Base-by-base conservation (phyloP, 1,284 basidiomycete species). In the Puccinia novopanici region DNA sequence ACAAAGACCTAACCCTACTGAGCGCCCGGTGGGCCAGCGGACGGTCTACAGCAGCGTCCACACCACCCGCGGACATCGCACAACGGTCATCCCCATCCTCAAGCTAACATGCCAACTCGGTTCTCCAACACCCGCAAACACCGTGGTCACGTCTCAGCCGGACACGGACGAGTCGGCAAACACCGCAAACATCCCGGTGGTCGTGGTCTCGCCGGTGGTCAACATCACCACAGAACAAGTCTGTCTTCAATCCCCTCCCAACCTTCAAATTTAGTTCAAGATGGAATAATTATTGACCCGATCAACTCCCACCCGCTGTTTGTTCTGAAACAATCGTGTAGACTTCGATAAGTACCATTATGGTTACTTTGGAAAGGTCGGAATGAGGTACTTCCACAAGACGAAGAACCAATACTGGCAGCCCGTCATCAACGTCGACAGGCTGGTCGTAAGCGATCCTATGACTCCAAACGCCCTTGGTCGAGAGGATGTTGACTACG, bases 201-300 rank as follows among this genome's bases (percentile, higher is more conserved):
- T 94, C 93, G 96, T 88, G 96, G 96, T 98, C 92, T 98, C 86
- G 96, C 96, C 89, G 97, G 96, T 95, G 96, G 97, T 91, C 90
- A 92, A 89, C 96, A 98, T 89, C 96, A 99, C 90, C 97, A 99
- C 92, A 90, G 96, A 82, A 89, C 88, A 85, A 86, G 85, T 81
- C 73, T 59, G 73, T 52, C 50, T n/a, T 48, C 59, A 27, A 61
- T 61, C 59, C 55, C 75, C 34, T 34, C 34, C 34, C 34, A 1
- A 34, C 34, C 34, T 34, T 3, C n/a, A n/a, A 37, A 13, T 27
- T 15, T 9, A 42, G 59, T 45, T 9, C 40, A 8, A 55, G 1
- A 3, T 22, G 34, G 8, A 30, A 3, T 61, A 34, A 61, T 61
- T 5, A 27, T 61, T 61, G 57, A 61, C n/a, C 22, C 22, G 30